Percentiles rank a stretch among this genome's conserved stretches.
Conservation (phyloP, 805 yeast genomes). For the Komagataella pastoris region DNA sequence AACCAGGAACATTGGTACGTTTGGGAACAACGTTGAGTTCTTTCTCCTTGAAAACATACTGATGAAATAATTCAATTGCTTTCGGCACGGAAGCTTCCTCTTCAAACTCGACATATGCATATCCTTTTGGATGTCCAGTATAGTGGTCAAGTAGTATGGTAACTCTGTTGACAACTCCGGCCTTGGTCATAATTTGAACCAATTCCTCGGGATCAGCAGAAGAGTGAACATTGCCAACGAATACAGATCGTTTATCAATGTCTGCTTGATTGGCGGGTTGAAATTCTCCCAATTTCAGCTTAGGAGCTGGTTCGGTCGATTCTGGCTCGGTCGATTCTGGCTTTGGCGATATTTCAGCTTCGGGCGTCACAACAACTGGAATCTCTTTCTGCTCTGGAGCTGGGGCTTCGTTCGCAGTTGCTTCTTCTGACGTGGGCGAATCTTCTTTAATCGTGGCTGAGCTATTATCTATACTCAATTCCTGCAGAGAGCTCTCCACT, state of each 20-base stretch:
- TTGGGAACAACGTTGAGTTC: constrained; percentile 58
- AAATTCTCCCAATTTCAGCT: neutral
- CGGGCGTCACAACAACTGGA: neutral
- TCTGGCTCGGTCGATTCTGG: neutral
- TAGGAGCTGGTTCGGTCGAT: neutral
- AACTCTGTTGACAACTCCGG: constrained; percentile 68
- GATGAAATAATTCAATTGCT: constrained; percentile 49
- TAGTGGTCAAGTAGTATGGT: constrained; percentile 59
- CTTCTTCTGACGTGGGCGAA: neutral
- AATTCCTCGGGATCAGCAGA: constrained; percentile 64
- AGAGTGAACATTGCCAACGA: constrained; percentile 79
- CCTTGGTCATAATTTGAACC: constrained; percentile 53
- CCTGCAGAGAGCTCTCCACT: neutral
- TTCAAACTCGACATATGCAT: constrained; percentile 73
- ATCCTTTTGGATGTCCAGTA: constrained; percentile 77
- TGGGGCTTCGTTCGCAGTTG: neutral
- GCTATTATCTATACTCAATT: neutral
- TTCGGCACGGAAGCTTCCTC: constrained; percentile 44
- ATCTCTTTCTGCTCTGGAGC: neutral
- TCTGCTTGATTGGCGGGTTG: constrained; percentile 20
- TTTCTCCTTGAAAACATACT: constrained; percentile 51
- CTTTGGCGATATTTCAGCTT: neutral
- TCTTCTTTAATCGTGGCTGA: neutral
- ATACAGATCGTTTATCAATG: constrained; percentile 64
- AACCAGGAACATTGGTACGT: constrained; percentile 60